Conservation (phyloP, 2,329 filamentous ascomycete genomes). For the Diplodia seriata region DNA sequence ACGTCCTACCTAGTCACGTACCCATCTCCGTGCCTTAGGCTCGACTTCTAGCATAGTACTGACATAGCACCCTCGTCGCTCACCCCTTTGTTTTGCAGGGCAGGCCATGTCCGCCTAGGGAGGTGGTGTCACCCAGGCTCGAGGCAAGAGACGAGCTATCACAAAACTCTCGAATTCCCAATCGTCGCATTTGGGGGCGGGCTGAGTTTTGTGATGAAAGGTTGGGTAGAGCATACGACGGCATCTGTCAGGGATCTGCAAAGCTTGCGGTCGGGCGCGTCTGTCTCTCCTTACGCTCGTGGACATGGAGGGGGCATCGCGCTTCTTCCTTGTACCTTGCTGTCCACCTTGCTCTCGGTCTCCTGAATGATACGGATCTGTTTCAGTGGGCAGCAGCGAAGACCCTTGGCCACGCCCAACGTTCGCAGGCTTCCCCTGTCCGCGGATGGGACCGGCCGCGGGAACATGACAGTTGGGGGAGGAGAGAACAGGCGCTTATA, state of each 20-base stretch:
- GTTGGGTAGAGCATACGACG: not conserved
- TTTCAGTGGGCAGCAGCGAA: not conserved
- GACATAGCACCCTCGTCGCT: not conserved
- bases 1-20: not conserved
- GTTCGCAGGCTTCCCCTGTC: not conserved
- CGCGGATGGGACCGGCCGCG: conserved; percentile 10
- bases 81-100: not conserved
- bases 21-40: not conserved
- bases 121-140: not conserved
- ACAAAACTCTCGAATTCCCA: not conserved
- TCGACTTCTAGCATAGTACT: not conserved
- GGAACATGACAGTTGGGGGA: not conserved
- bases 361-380: not conserved
- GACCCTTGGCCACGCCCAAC: not conserved
- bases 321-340: not conserved
- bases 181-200: not conserved
- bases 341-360: not conserved
- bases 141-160: conserved; percentile 11
- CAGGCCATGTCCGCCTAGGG: not conserved
- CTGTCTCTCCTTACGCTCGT: not conserved
- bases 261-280: conserved; percentile 5
- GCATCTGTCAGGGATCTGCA: conserved; percentile 9
- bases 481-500: not conserved
- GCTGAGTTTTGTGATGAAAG: not conserved
- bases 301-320: not conserved